Evolutionary conservation across 2,329 filamentous ascomycete genomes (phyloP), one percentile per base, ranked within the genome.

Genomic region (Xylariales sp.): DNA sequence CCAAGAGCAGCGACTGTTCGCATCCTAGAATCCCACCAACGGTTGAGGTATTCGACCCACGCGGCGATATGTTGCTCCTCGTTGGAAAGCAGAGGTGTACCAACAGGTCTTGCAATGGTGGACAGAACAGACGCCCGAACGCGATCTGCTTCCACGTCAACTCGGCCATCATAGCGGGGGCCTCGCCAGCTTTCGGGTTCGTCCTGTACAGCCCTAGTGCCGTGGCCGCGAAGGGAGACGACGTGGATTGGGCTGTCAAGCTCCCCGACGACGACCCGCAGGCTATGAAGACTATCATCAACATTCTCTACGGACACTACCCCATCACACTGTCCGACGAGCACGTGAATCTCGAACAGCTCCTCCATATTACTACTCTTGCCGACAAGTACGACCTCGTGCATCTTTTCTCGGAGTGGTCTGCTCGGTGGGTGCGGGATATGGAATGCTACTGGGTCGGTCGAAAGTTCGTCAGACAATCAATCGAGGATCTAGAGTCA

Each of bases 331-430:
- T 58, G 3, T 2, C 10, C 2, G 61, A 61, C 5, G 23, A 46
- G n/a, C 59, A 55, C 46, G 55, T 64, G 16, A 10, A 56, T 18
- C 23, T 71, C 3, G 62, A 65, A 14, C 18, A 45, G n/a, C 62
- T 71, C 23, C 28, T 62, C 12, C 32, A 66, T 2, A 52, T 71
- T 23, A 64, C 68, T 1, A 16, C 66, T 30, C 41, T 68, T n/a
- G 65, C 68, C 12, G 36, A 71, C 18, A 71, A 70, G 60, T 70
- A 70, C 49, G 62, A 70, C 18, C 59, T 70, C 30, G 49, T 54
- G 43, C 49, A 64, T 39, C 45, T 60, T 12, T 55, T 70, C 39
- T 14, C 23, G 0, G 28, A n/a, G 0, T 71, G 68, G 68, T n/a
- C 57, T n/a, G 41, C 41, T 10, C 45, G 41, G 6, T 70, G 69